A percentile compares a stretch with the other conserved stretches of the same genome.
Evolutionary conservation across 164 flowering plant genomes (phyloP).

Genomic region (Litsea cubeba): DNA sequence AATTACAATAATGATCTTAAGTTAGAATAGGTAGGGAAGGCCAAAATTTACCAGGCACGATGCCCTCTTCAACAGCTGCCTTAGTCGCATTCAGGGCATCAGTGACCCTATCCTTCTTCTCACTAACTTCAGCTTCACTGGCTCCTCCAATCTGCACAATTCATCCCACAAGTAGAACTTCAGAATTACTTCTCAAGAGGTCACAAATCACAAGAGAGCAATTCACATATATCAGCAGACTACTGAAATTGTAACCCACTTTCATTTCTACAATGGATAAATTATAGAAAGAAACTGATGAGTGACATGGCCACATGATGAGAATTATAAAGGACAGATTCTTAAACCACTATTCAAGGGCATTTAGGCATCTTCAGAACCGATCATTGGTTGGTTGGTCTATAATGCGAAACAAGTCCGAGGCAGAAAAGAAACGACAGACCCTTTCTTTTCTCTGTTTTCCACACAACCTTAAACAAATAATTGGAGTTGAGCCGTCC

Average conservation of each 20-base stretch:
- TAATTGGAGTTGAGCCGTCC: too few species aligned
- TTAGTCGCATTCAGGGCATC: constrained; percentile 97
- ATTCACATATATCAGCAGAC: neutral
- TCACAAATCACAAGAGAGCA: too few species aligned
- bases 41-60: constrained; percentile 58
- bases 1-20: neutral
- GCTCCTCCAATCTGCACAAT: constrained; percentile 90
- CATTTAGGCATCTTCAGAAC: too few species aligned
- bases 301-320: neutral
- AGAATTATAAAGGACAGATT: neutral
- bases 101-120: constrained; percentile 92
- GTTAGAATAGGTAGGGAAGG: neutral
- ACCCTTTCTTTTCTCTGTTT: too few species aligned
- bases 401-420: too few species aligned
- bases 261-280: neutral
- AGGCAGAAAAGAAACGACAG: too few species aligned
- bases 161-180: neutral
- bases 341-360: neutral
- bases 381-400: too few species aligned
- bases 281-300: too few species aligned
- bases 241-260: neutral
- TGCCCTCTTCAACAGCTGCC: constrained; percentile 97
- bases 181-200: neutral
- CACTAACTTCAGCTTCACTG: constrained; percentile 92
- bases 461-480: too few species aligned